Evolutionary conservation across 352 stramenopile genomes (phyloP).

Genomic region (Phytophthora ohioensis): DNA sequence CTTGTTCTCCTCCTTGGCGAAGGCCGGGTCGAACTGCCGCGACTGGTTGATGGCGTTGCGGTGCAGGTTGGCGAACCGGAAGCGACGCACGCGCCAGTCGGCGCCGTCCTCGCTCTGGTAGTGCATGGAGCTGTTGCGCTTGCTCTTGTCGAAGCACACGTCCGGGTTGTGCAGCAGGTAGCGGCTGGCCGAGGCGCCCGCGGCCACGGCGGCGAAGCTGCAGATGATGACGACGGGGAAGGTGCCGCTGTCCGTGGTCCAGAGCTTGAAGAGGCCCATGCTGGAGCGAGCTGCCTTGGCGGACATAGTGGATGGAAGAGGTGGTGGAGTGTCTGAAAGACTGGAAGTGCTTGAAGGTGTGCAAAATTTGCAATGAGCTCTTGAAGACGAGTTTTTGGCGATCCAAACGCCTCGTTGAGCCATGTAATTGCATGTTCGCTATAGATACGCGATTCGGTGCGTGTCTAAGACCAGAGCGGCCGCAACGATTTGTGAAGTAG

Average conservation of each 20-base stretch:
- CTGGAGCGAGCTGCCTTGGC: slow-evolving; percentile 39
- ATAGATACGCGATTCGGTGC: slow-evolving; percentile 2
- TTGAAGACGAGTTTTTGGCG: not conserved
- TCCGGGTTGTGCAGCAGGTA: slow-evolving; percentile 48
- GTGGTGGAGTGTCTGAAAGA: slow-evolving; percentile 13
- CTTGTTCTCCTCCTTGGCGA: slow-evolving; percentile 61
- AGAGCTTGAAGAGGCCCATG: slow-evolving; percentile 60
- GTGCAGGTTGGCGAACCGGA: slow-evolving; percentile 59
- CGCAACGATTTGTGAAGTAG: not conserved
- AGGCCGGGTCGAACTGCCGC: slow-evolving; percentile 60
- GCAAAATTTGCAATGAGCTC: slow-evolving; percentile 30
- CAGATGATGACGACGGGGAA: slow-evolving; percentile 57
- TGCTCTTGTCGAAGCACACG: slow-evolving; percentile 53
- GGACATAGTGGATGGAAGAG: slow-evolving; percentile 23
- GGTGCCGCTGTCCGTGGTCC: slow-evolving; percentile 58
- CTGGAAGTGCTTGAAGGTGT: not conserved
- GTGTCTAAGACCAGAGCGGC: not conserved
- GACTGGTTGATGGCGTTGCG: slow-evolving; percentile 76
- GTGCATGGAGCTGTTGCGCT: slow-evolving; percentile 47
- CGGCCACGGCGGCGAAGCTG: slow-evolving; percentile 43
- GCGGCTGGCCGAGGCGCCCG: slow-evolving; percentile 36
- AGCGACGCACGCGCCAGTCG: slow-evolving; percentile 53
- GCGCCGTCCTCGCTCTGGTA: slow-evolving; percentile 38
- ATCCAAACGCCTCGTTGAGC: not conserved
- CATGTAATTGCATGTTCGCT: not conserved